phyloP scores from a whole-genome alignment of 768 basidiomycete species.

The Trametes punicea region DNA sequence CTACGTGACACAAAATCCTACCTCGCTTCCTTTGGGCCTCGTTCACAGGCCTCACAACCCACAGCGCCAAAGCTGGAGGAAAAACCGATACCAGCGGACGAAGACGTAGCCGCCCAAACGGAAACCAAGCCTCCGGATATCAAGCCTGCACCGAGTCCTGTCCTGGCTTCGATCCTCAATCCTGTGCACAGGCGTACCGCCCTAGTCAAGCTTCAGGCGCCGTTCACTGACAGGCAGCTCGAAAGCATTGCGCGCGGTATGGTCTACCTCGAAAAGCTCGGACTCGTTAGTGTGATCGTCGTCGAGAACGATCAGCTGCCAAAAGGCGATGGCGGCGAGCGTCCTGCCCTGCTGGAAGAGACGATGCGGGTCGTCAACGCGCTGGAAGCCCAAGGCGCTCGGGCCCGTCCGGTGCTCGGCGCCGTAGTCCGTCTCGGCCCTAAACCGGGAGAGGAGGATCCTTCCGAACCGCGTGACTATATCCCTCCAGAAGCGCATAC shows the following conservation, averaged over 20 bases:
- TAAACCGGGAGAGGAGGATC: constrained; percentile 47
- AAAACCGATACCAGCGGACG: constrained; percentile 27
- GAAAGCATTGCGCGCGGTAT: constrained; percentile 92
- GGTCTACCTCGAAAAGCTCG: constrained; percentile 94
- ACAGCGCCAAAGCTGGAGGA: constrained; percentile 29
- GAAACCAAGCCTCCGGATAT: constrained; percentile 36
- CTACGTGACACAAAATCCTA: constrained; percentile 87
- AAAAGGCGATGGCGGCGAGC: constrained; percentile 67
- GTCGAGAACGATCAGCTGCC: constrained; percentile 81
- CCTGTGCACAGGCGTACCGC: constrained; percentile 85
- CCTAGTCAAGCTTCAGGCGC: constrained; percentile 95
- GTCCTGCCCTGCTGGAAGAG: constrained; percentile 66
- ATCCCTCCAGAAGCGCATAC: constrained; percentile 74
- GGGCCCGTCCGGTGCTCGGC: constrained; percentile 85
- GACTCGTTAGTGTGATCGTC: constrained; percentile 92
- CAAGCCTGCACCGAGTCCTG: constrained; percentile 41
- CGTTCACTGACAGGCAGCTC: constrained; percentile 89
- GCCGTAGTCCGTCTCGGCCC: constrained; percentile 83
- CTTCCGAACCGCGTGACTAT: constrained; percentile 31
- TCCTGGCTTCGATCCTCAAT: constrained; percentile 75
- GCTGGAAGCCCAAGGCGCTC: constrained; percentile 82
- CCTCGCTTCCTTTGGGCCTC: constrained; percentile 84
- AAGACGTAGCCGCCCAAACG: constrained; percentile 8
- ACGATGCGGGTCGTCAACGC: constrained; percentile 79
- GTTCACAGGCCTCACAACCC: constrained; percentile 37